Base-by-base conservation (phyloP, 1,139 yeast species). In the Geotrichum reessii region DNA sequence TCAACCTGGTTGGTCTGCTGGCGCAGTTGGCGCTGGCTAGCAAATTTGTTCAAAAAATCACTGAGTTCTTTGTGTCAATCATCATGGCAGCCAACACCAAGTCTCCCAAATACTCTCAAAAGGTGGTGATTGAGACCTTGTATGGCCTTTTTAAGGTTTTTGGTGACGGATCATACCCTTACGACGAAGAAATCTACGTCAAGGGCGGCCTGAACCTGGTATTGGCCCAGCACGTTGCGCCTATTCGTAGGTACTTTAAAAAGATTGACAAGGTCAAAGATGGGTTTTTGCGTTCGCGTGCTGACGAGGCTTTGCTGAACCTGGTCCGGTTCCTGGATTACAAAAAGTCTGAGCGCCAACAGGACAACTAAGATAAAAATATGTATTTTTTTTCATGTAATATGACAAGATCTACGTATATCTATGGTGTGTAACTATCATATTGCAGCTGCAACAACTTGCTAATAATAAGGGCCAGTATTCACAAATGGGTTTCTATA, bases 281-380 rank as follows among this genome's bases (percentile, higher is more conserved):
- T 57, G 76, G 78, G 0, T 79, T 76, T 52, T 76, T 88, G 64
- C 85, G 88, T 68, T 74, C 73, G n/a, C 79, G 78, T 63, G 87
- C 86, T 33, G 88, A 85, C 59, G 95, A 88, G 62, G 82, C 86
- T 1, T 77, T 83, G 68, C 72, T 73, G 56, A 91, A 88, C 66
- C 74, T 92, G 66, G 83, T 80, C 9, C 78, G 95, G 61, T 93
- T 93, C 69, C 82, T 92, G 59, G 82, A 81, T 59, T 93, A 93
- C 73, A 93, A 93, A 68, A 66, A 69, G 58, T 67, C 67, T 48
- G 85, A 82, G 66, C 19, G 53, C 19, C 17, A 37, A 6, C 17
- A 2, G 42, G 42, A 14, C 14, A 37, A 37, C 14, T 11, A 37
- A 37, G 6, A 14, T 1, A 14, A 37, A 37, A 37, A 37, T 14